Evolutionary conservation across 202 grass and related monocot species (phyloP), one percentile per base, ranked within the genome.

Genomic region (Musa balbisiana): DNA sequence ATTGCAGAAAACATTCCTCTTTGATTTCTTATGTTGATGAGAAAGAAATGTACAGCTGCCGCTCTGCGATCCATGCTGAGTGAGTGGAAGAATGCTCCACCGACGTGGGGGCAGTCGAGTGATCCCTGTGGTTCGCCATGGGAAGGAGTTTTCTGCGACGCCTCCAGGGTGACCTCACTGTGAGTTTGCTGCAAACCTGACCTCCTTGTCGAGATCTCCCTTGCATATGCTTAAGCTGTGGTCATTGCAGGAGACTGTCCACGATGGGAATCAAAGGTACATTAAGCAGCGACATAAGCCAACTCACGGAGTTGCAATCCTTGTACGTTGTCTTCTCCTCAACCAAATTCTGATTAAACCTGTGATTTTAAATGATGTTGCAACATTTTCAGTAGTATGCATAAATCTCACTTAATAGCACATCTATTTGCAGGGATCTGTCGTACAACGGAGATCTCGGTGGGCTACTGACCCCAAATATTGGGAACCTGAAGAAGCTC

Each of bases 401-500:
- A 43, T 43, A 43, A 43, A 43, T 43, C 33, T 43, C 33, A 43
- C 33, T 43, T 43, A 3, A 20, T 23, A 55, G 58, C 29, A 21
- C 69, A 64, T 75, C 15, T 74, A 27, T 76, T 69, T 87, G 69
- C 91, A 98, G 94, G 87, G 94, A 93, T 80, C 78, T 98, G 17
- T 93, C 94, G 52, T 91, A 78, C 70, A 98, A 98, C 49, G 6
- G 3, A 26, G 24, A 55, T 33, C 81, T 98, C 6, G 83, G 81
- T 16, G 94, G 94, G 69, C 71, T 73, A 63, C 86, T 98, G 54
- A 60, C 86, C 76, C 77, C 87, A 78, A 86, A 63, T 53, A 92
- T 98, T 82, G 87, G 91, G 81, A 91, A 93, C 80, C 74, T 98
- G 75, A 83, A 78, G 73, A 78, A 94, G 76, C 91, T 98, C 19